Evolutionary conservation across 495 filamentous ascomycete species (phyloP), one percentile per base, ranked within the genome.

Genomic region (Rhizodiscina lignyota): DNA sequence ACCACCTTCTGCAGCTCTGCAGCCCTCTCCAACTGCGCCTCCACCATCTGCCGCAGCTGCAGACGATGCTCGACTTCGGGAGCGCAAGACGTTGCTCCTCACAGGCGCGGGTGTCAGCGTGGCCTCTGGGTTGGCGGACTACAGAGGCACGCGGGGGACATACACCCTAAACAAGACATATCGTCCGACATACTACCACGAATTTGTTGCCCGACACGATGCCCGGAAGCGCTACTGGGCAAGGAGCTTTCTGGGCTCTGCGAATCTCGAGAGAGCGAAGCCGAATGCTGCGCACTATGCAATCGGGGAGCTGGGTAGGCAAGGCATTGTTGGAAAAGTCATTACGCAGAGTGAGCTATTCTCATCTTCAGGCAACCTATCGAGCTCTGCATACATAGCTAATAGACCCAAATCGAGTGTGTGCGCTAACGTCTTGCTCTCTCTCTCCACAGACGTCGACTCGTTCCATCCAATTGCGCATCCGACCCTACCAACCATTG

Each of bases 141-240:
- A 97, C 53, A 68, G 89, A 34, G 89, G 89, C 4, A 63, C 69
- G 21, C 79, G 84, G 38, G 89, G 89, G 27, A 96, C 89, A 13
- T 97, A 97, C 45, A 74, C 83, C 18, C 70, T 82, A 39, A 94
- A 96, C 60, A 78, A 75, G 50, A 72, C 68, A 2, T 94, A 94
- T 51, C 72, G 79, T 18, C 89, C 89, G 12, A 89, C 93, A 44
- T 97, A 92, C 58, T 91, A 74, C 56, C 70, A 81, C 56, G 89
- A 97, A 48, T 97, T 94, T 51, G 42, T 77, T 19, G 54, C 66
- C 27, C 77, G 60, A 41, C 87, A 97, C 59, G 84, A 87, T 50
- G 78, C 83, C 13, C 64, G 89, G 36, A 91, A 96, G 58, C 62
- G 89, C 39, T 97, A 97, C 60, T 97, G 87, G 87, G 87, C 89